Evolutionary conservation across 768 basidiomycete genomes (phyloP), one percentile per base, ranked within the genome.

Genomic region (Calocybe gangraenosa): DNA sequence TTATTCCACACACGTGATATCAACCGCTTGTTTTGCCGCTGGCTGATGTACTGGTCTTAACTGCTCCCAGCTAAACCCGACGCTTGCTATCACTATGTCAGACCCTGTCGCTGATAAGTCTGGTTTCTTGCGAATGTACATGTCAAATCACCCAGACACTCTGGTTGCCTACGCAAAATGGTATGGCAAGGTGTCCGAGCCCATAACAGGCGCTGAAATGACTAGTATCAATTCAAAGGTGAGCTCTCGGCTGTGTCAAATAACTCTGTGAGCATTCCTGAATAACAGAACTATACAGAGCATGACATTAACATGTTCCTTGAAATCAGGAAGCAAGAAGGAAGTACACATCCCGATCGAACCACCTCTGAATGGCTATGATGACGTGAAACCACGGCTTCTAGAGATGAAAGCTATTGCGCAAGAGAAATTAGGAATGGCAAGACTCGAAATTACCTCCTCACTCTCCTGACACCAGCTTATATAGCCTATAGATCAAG

Each of bases 91-190:
- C 40, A 42, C 17, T 17, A 83, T 84, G 82, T 53, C 77, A 6
- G 88, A 91, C 58, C 77, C 86, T 7, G 86, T 90, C 0, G 83
- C 84, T 10, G 79, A 79, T 9, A 86, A 84, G 55, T 87, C 87
- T 15, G 70, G 67, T 1, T 92, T 89, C 59, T 71, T 92, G 34
- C 77, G 78, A 60, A 85, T 81, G 78, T 92, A 92, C 69, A 92
- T 91, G 89, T 82, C 77, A 22, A 80, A 69, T 50, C 90, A 91
- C 56, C 85, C 85, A 0, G 88, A 91, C 58, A 91, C 89, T 1
- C 69, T 92, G 52, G 86, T 92, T 28, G 86, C 86, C 2, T 92
- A 90, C 53, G 86, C 84, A 33, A 86, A 82, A 52, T 78, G 84
- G 73, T 87, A 74, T 55, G 87, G 84, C 7, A 80, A 83, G 51